These are phyloP conservation scores for Astragalus glycyphyllos DNA, from an alignment of 306 rosid species.

Conservation along the genomic window DNA sequence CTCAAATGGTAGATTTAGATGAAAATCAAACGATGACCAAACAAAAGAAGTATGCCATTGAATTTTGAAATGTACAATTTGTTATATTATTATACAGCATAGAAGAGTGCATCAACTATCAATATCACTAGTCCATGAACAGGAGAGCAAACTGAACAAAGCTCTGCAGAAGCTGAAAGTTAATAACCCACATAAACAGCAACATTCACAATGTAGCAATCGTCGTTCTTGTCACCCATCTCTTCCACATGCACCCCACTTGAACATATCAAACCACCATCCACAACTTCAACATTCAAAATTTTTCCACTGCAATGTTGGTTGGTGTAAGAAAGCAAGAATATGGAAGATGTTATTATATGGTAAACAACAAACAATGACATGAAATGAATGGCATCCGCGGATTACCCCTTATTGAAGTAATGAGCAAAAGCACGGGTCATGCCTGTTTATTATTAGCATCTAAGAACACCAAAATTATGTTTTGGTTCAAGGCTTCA, in stretches of 20 bases:
- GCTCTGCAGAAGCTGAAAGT: constrained; percentile 36
- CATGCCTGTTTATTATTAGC: background rate
- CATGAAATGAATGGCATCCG: constrained; percentile 20
- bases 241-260: constrained; percentile 95
- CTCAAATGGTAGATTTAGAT: constrained; percentile 2
- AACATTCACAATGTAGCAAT: constrained; percentile 93
- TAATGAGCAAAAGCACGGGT: constrained; percentile 18
- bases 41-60: background rate
- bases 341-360: constrained; percentile 2
- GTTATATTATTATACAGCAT: background rate
- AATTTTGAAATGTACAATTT: constrained; percentile 22
- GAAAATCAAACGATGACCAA: background rate
- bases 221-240: constrained; percentile 97
- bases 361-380: constrained; percentile 25
- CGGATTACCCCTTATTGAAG: background rate
- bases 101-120: background rate
- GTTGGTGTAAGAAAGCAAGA: background rate
- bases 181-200: constrained; percentile 95
- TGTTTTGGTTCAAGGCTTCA: constrained; percentile 28
- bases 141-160: constrained; percentile 40
- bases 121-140: background rate
- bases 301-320: constrained; percentile 77
- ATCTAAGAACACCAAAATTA: constrained; percentile 36
- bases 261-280: constrained; percentile 96
- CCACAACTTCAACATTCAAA: constrained; percentile 82